A percentile compares a stretch with the other conserved stretches of the same genome.
Evolutionary conservation across 495 filamentous ascomycete species (phyloP).

Genomic region (Talaromyces trachyspermus): DNA sequence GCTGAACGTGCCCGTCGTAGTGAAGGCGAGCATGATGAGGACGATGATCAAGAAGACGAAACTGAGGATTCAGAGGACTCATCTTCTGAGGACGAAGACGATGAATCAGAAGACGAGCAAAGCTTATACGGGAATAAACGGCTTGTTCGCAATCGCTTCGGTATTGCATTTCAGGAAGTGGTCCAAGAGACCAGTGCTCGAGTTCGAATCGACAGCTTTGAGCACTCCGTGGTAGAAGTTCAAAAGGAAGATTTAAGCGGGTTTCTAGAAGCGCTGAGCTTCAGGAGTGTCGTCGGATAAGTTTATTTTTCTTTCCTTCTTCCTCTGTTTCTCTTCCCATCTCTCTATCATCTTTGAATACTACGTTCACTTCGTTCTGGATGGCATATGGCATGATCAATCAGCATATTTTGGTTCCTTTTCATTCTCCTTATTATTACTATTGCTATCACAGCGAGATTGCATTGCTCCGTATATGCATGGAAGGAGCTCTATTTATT

Average conservation of each 20-base stretch:
- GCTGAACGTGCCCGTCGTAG: slow-evolving; percentile 40
- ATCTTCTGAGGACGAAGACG: slow-evolving; percentile 48
- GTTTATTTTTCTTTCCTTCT: neutral
- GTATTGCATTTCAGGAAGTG: slow-evolving; percentile 92
- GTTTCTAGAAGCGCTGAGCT: slow-evolving; percentile 86
- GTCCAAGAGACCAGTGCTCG: slow-evolving; percentile 83
- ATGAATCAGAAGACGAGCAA: slow-evolving; percentile 55
- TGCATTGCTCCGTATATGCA: too few species aligned
- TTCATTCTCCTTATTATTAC: too few species aligned
- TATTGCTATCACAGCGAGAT: too few species aligned
- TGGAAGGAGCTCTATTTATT: too few species aligned
- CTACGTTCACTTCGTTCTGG: too few species aligned
- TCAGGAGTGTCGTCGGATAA: slow-evolving; percentile 85
- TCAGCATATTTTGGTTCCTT: too few species aligned
- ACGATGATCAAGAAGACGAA: slow-evolving; percentile 48
- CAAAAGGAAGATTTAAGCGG: slow-evolving; percentile 87
- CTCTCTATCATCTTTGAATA: neutral
- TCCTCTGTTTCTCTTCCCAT: neutral
- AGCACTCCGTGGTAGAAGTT: slow-evolving; percentile 94
- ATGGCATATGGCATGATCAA: neutral
- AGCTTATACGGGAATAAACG: slow-evolving; percentile 48
- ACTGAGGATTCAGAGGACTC: slow-evolving; percentile 33
- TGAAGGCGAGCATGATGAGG: slow-evolving; percentile 48
- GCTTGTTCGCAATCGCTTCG: slow-evolving; percentile 78
- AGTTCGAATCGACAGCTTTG: slow-evolving; percentile 92